Conservation (phyloP, 768 basidiomycete genomes). For the Cystofilobasidium bisporidii region DNA sequence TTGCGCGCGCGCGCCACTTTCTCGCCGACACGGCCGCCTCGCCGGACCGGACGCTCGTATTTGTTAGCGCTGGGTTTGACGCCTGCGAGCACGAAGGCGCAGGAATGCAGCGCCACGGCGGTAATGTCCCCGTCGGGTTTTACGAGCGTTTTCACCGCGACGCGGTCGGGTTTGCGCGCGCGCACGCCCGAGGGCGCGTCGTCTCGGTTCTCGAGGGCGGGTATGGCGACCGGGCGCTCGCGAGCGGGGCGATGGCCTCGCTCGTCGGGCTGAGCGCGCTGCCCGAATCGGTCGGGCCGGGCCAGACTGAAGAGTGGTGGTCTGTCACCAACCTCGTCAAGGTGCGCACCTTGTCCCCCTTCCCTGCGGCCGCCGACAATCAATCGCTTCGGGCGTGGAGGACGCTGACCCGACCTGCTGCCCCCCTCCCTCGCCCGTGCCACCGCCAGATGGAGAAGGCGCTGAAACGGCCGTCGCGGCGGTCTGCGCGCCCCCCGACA, state of each 20-base stretch:
- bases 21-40: conserved; percentile 52
- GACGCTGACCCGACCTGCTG: too few species aligned
- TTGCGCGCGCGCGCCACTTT: conserved; percentile 63
- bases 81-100: conserved; percentile 83
- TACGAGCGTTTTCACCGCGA: conserved; percentile 75
- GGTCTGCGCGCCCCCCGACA: background rate
- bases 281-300: conserved; percentile 28
- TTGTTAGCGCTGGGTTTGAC: conserved; percentile 92
- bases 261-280: conserved; percentile 54
- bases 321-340: conserved; percentile 50
- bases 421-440: too few species aligned
- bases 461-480: background rate
- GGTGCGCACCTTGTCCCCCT: conserved; percentile 46
- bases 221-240: conserved; percentile 80
- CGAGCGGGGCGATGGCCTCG: conserved; percentile 73
- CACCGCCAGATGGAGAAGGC: conserved; percentile 1
- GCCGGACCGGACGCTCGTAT: conserved; percentile 63
- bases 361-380: too few species aligned
- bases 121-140: conserved; percentile 78
- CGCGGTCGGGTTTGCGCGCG: conserved; percentile 54
- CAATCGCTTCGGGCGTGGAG: too few species aligned
- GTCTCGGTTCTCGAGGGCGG: conserved; percentile 92
- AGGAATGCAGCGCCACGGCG: conserved; percentile 82
- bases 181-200: conserved; percentile 57
- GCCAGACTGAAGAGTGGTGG: conserved; percentile 53